phyloP scores from a whole-genome alignment of 2,329 filamentous ascomycete genomes.

The Fusarium acutatum region DNA sequence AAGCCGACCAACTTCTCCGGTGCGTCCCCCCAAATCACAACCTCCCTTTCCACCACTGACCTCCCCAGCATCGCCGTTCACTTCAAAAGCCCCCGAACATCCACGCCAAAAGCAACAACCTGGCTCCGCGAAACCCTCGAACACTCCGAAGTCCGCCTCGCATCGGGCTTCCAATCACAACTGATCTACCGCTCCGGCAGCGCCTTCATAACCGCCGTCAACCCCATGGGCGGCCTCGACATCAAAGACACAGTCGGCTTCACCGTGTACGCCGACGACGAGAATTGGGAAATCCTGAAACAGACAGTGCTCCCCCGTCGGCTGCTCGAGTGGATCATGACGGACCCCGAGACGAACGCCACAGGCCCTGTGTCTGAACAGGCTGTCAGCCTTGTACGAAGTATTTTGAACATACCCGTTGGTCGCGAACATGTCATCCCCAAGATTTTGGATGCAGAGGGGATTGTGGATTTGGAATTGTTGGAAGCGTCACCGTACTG shows the following conservation, averaged over 20 bases:
- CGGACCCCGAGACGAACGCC: slow-evolving; percentile 16
- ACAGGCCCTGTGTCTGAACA: slow-evolving; percentile 16
- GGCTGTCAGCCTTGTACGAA: slow-evolving; percentile 27
- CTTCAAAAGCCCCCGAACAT: slow-evolving; percentile 32
- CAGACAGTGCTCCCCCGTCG: slow-evolving; percentile 28
- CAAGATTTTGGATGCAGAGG: slow-evolving; percentile 25
- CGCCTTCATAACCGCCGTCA: slow-evolving; percentile 18
- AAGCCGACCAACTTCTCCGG: slow-evolving; percentile 32
- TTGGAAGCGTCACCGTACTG: slow-evolving; percentile 27
- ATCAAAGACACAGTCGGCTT: slow-evolving; percentile 30
- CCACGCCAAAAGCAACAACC: background rate
- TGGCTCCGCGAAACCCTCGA: slow-evolving; percentile 27
- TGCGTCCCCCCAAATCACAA: background rate
- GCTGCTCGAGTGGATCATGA: slow-evolving; percentile 39
- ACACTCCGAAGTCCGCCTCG: slow-evolving; percentile 22
- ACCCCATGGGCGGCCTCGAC: slow-evolving; percentile 27
- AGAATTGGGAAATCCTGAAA: slow-evolving; percentile 31
- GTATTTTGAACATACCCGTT: slow-evolving; percentile 18
- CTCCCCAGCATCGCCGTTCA: slow-evolving; percentile 18
- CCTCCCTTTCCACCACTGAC: background rate
- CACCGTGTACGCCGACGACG: slow-evolving; percentile 30
- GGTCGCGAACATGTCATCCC: slow-evolving; percentile 22
- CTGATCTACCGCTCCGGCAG: slow-evolving; percentile 19
- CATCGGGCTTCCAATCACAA: slow-evolving; percentile 5
- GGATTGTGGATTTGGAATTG: slow-evolving; percentile 26